phyloP scores from a whole-genome alignment of 345 rosid species.

The Eucalyptus polybractea region DNA sequence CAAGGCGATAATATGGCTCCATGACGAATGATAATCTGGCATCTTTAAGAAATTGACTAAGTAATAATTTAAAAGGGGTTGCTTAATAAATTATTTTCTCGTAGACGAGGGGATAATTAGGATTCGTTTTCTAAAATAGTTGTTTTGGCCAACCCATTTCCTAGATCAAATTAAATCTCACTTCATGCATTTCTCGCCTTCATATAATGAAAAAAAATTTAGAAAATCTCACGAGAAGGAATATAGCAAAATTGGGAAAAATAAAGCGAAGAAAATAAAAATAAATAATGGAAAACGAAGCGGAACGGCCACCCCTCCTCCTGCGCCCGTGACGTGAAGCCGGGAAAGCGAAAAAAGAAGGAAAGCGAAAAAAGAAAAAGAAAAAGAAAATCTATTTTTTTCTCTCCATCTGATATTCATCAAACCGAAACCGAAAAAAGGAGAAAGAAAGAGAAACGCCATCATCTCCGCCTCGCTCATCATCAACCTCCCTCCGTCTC shows the following conservation, averaged over 20 bases:
- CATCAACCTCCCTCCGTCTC: not conserved
- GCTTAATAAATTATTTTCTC: not conserved
- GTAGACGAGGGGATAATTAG: not conserved
- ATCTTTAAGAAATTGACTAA: not conserved
- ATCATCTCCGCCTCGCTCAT: not conserved
- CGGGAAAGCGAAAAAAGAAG: not conserved
- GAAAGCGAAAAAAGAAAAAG: not conserved
- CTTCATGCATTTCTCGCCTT: not conserved
- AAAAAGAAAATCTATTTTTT: fast-evolving
- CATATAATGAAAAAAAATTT: not conserved
- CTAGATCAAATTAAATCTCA: not conserved
- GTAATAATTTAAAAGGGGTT: not conserved
- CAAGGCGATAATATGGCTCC: not conserved
- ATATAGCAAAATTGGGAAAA: not conserved
- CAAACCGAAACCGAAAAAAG: not conserved
- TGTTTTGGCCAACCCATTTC: not conserved
- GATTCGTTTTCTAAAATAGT: not conserved
- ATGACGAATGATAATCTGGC: not conserved
- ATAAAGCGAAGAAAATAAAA: not conserved
- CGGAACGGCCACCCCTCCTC: not conserved
- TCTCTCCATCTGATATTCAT: not conserved
- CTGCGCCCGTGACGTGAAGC: not conserved
- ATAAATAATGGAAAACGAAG: not conserved
- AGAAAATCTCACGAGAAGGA: not conserved
- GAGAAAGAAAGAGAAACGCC: not conserved